Percentiles rank a stretch among this genome's conserved stretches.
Conservation (phyloP, 139 green algal species). For the Chlorella sorokiniana region DNA sequence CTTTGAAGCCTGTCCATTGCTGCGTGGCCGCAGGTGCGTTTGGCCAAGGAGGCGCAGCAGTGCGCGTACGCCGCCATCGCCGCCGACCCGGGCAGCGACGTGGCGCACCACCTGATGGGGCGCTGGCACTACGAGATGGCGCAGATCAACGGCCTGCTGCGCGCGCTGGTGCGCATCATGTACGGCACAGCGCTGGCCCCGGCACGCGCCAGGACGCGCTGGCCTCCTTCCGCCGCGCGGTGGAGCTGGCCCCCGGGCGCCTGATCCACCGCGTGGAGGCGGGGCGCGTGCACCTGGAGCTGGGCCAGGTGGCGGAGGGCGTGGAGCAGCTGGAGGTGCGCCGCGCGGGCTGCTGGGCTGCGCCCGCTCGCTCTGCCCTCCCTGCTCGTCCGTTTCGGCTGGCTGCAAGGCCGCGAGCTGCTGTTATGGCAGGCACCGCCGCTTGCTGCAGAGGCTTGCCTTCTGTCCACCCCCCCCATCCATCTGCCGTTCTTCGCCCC, state of each 20-base stretch:
- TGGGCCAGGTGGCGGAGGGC: slow-evolving; percentile 36
- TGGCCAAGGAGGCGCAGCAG: slow-evolving; percentile 64
- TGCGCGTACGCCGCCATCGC: slow-evolving; percentile 54
- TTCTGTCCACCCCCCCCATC: too few relatives aligned
- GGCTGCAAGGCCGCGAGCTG: too few relatives aligned
- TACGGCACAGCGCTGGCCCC: slow-evolving; percentile 59
- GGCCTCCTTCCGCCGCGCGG: slow-evolving; percentile 56
- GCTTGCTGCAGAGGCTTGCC: too few relatives aligned
- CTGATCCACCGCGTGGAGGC: slow-evolving; percentile 76
- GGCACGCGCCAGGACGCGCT: slow-evolving; percentile 67
- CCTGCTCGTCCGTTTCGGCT: not conserved
- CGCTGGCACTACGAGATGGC: slow-evolving; percentile 79
- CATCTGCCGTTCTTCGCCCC: too few relatives aligned
- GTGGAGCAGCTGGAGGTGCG: slow-evolving; percentile 11
- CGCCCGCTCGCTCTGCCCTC: not conserved
- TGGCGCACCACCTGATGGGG: slow-evolving; percentile 83
- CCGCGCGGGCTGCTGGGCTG: too few relatives aligned
- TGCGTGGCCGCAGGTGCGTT: slow-evolving; percentile 40
- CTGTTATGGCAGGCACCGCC: too few relatives aligned
- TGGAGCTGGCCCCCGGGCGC: slow-evolving; percentile 55
- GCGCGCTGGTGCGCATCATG: slow-evolving; percentile 63
- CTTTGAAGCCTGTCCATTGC: not conserved
- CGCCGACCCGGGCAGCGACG: slow-evolving; percentile 62
- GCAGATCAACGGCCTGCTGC: slow-evolving; percentile 63
- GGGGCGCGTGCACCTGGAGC: slow-evolving; percentile 49